A percentile compares a stretch with the other conserved stretches of the same genome.
Conservation (phyloP, 352 stramenopile species). For the Phytophthora pistaciae region DNA sequence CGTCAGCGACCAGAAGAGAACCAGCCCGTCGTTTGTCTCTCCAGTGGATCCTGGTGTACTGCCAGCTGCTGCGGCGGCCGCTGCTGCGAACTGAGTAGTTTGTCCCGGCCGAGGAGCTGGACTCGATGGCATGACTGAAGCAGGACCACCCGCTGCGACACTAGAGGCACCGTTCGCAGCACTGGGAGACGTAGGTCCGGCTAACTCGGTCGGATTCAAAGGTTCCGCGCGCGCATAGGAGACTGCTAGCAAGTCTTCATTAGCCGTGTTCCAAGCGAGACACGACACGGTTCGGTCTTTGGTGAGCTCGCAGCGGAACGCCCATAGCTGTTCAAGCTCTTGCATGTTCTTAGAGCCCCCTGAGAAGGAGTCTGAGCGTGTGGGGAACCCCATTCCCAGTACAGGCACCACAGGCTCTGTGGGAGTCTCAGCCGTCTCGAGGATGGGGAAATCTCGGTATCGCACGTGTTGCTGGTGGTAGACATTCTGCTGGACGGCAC, state of each 20-base stretch:
- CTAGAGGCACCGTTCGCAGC: not conserved
- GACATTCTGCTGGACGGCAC: conserved; percentile 90
- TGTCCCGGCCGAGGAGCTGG: conserved; percentile 16
- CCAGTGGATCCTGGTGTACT: conserved; percentile 3
- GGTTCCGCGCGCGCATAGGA: conserved; percentile 68
- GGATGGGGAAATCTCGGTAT: conserved; percentile 82
- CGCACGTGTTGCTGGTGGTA: conserved; percentile 87
- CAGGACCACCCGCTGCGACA: not conserved
- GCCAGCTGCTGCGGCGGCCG: conserved; percentile 13
- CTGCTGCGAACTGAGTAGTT: conserved; percentile 8
- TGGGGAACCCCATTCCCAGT: conserved; percentile 25
- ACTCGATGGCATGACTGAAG: not conserved
- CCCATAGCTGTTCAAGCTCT: conserved; percentile 79
- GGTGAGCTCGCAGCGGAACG: conserved; percentile 75
- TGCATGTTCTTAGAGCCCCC: conserved; percentile 7
- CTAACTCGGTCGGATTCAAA: not conserved
- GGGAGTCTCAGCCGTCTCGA: conserved; percentile 26
- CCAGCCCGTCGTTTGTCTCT: conserved; percentile 60
- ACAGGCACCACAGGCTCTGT: conserved; percentile 24
- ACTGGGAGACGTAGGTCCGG: conserved; percentile 4
- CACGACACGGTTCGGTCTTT: conserved; percentile 68
- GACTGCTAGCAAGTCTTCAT: conserved; percentile 92
- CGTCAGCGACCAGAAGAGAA: conserved; percentile 95
- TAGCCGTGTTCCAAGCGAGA: conserved; percentile 89
- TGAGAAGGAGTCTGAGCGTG: conserved; percentile 7